Conservation (phyloP, 2,329 filamentous ascomycete species). For the Pyricularia grisea region DNA sequence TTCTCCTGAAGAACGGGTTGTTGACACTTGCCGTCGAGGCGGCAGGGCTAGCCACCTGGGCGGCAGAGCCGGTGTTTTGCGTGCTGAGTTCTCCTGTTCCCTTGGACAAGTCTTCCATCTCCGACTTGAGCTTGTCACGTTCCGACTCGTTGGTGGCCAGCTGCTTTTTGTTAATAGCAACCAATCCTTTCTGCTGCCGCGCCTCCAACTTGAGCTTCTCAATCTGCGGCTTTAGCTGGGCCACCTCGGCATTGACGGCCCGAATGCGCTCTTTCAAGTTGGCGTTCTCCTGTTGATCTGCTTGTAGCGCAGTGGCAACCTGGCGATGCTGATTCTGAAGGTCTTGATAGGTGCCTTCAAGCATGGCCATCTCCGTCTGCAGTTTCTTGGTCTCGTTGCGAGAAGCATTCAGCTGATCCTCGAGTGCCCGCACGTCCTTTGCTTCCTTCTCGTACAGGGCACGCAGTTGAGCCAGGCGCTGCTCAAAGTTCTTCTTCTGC, state of each 20-base stretch:
- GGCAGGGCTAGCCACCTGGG: conserved; percentile 58
- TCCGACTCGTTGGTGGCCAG: conserved; percentile 81
- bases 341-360: conserved; percentile 75
- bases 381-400: conserved; percentile 77
- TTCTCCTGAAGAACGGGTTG: conserved; percentile 87
- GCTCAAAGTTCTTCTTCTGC: conserved; percentile 90
- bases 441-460: conserved; percentile 90
- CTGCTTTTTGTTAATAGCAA: conserved; percentile 98
- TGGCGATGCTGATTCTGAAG: conserved; percentile 76
- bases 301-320: conserved; percentile 62
- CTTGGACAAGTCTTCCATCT: conserved; percentile 61
- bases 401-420: conserved; percentile 70
- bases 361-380: conserved; percentile 70
- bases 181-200: conserved; percentile 89
- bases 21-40: conserved; percentile 64
- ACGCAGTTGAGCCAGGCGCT: conserved; percentile 76
- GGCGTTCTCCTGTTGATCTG: conserved; percentile 82
- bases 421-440: conserved; percentile 71
- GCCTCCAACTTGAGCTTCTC: conserved; percentile 91
- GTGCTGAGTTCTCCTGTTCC: conserved; percentile 49
- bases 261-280: conserved; percentile 81
- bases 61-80: conserved; percentile 38
- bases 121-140: conserved; percentile 74
- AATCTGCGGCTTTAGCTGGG: conserved; percentile 76
- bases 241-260: conserved; percentile 71